These are phyloP conservation scores for Phytophthora gonapodyides DNA, from an alignment of 352 stramenopile species.

Conservation along the genomic window DNA sequence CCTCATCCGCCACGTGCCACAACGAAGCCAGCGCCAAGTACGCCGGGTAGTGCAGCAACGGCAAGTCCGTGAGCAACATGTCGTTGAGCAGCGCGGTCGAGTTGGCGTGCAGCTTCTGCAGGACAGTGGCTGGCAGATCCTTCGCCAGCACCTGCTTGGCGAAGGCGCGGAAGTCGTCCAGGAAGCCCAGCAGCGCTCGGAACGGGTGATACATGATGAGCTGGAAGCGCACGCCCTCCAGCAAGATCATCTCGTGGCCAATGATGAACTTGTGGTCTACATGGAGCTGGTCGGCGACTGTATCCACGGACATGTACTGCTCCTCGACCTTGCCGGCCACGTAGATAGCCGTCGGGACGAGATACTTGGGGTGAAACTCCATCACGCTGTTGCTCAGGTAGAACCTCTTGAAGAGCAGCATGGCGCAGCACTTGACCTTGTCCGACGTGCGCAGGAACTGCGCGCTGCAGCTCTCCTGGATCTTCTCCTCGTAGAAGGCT, in stretches of 20 bases:
- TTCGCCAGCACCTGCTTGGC: constrained; percentile 58
- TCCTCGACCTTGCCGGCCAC: constrained; percentile 90
- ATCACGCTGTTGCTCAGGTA: constrained; percentile 90
- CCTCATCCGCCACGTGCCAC: constrained; percentile 57
- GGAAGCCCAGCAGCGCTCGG: constrained; percentile 76
- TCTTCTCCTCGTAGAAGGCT: constrained; percentile 81
- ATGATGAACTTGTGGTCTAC: constrained; percentile 89
- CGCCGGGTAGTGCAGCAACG: constrained; percentile 66
- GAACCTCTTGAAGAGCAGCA: constrained; percentile 90
- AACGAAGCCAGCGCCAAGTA: constrained; percentile 74
- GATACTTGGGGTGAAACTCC: constrained; percentile 89
- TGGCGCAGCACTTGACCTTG: constrained; percentile 86
- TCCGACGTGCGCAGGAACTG: constrained; percentile 84
- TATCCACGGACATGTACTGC: constrained; percentile 90
- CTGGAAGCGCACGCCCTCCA: constrained; percentile 89
- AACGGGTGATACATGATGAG: constrained; percentile 91
- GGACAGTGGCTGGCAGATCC: constrained; percentile 62
- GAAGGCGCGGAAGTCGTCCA: constrained; percentile 83
- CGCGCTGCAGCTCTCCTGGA: constrained; percentile 84
- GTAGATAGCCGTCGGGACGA: constrained; percentile 87
- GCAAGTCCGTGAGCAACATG: constrained; percentile 72
- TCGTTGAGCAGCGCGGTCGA: constrained; percentile 78
- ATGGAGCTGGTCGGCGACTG: constrained; percentile 78
- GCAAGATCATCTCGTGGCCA: constrained; percentile 85
- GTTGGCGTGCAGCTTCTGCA: constrained; percentile 84